Base-by-base conservation (phyloP, 306 rosid genomes). In the Quercus wislizeni region DNA sequence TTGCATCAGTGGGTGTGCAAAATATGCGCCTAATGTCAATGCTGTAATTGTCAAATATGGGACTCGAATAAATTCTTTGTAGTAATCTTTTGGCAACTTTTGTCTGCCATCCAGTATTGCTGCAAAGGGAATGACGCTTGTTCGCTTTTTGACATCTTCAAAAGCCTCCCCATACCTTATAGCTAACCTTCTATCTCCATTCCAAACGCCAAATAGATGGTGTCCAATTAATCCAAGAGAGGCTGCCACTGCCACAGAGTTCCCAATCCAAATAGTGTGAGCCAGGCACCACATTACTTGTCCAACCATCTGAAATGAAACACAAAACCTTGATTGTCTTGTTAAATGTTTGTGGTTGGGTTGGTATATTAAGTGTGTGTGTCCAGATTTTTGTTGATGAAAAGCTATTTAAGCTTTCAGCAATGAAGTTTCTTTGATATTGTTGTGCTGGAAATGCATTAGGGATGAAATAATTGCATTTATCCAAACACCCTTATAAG, bases 221-320 rank as follows among this genome's bases (percentile, higher is more conserved):
- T 95, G 99, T 25, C 88, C 98, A 72, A 95, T 90, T 78, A 95
- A 83, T 61, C 92, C 98, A 69, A 95, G 1, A 43, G 99, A 95
- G 55, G 97, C 97, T 61, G 97, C 97, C 74, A 81, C 95, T 12
- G 92, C 87, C 80, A 92, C 92, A 0, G 97, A 90, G 82, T 90
- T 94, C 79, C 99, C 97, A 19, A 92, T 94, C 99, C 99, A 94
- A 27, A 92, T 13, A 46, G 97, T 91, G 83, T 92, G 99, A 71
- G 97, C 99, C 59, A 92, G 82, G 83, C 99, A 94, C 99, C 99
- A 94, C 1, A 94, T 85, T 10, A 94, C 97, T 88, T 92, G 99
- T 35, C 99, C 99, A 76, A 83, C 97, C 93, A 94, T 86, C 99
- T 94, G 58, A 23, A 78, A 54, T 49, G 6, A 79, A 76, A 81